phyloP scores from a whole-genome alignment of 208 protist species.

The Trypanosoma theileri region DNA sequence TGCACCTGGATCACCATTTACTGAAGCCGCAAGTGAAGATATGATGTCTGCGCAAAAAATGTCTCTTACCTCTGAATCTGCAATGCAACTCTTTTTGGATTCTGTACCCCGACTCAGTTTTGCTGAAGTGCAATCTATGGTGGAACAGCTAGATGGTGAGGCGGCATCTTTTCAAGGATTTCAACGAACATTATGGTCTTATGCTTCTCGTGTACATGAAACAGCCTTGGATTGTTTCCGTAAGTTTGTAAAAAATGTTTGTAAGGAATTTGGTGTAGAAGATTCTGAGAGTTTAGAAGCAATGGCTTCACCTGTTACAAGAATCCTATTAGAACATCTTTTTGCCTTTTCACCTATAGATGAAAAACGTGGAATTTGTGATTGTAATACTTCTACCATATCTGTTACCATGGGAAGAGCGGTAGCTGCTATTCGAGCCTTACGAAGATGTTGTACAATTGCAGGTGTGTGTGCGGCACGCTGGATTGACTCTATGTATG shows the following conservation, averaged over 20 bases:
- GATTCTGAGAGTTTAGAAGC: not conserved
- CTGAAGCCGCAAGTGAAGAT: not conserved
- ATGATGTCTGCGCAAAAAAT: not conserved
- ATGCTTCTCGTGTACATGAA: constrained; percentile 21
- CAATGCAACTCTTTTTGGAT: constrained; percentile 16
- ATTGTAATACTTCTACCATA: constrained; percentile 2
- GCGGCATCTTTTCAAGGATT: constrained; percentile 20
- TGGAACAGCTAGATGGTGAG: constrained; percentile 21
- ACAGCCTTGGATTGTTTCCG: constrained; percentile 10
- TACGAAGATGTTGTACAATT: constrained; percentile 22
- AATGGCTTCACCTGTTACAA: constrained; percentile 17
- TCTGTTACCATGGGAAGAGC: constrained; percentile 23
- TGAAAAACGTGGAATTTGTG: not conserved
- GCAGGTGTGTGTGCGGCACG: constrained; percentile 18
- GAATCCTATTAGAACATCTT: constrained; percentile 7
- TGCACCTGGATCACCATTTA: not conserved
- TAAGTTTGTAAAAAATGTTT: constrained; percentile 7
- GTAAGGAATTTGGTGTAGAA: not conserved
- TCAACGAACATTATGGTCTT: constrained; percentile 20
- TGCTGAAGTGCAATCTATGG: constrained; percentile 20
- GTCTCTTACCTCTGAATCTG: not conserved
- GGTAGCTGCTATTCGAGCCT: constrained; percentile 14
- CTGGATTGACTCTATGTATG: constrained; percentile 58
- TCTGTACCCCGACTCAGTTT: constrained; percentile 24
- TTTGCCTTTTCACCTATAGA: constrained; percentile 21